A percentile compares a stretch with the other conserved stretches of the same genome.
Conservation (phyloP, 441 rosid genomes). For the Adansonia rubrostipa region DNA sequence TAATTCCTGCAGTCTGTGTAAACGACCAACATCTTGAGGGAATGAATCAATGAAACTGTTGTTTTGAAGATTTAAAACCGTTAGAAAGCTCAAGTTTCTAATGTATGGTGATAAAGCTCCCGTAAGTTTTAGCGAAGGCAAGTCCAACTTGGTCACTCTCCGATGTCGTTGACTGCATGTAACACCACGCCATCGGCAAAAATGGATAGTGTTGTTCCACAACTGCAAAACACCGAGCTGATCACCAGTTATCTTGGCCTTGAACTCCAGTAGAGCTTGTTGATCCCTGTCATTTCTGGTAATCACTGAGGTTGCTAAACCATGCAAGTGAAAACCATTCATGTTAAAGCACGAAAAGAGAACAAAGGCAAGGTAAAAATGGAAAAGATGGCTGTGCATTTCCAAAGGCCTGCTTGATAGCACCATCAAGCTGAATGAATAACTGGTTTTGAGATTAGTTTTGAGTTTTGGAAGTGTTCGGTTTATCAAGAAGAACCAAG, state of each 20-base stretch:
- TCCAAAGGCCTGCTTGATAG: neutral
- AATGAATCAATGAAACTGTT: constrained; percentile 26
- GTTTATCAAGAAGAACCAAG: neutral
- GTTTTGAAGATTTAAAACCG: neutral
- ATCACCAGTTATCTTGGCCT: neutral
- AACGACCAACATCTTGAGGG: constrained; percentile 33
- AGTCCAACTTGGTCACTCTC: constrained; percentile 17
- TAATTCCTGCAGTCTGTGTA: constrained; percentile 16
- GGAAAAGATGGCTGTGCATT: neutral
- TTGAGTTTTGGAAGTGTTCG: neutral
- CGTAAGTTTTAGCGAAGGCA: neutral
- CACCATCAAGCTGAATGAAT: neutral
- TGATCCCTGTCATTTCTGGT: neutral
- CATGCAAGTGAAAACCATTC: neutral
- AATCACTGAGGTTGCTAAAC: neutral
- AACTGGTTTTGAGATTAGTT: neutral
- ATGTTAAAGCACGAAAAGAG: neutral
- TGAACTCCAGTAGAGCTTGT: constrained; percentile 7
- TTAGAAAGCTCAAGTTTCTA: constrained; percentile 32
- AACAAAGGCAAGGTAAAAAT: neutral
- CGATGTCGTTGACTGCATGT: constrained; percentile 19
- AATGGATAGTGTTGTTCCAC: constrained; percentile 31
- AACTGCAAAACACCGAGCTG: neutral
- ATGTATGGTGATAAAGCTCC: constrained; percentile 12
- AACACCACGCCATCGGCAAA: constrained; percentile 29